Evolutionary conservation across 164 flowering plant genomes (phyloP), one percentile per base, ranked within the genome.

Genomic region (Chloranthus sessilifolius): DNA sequence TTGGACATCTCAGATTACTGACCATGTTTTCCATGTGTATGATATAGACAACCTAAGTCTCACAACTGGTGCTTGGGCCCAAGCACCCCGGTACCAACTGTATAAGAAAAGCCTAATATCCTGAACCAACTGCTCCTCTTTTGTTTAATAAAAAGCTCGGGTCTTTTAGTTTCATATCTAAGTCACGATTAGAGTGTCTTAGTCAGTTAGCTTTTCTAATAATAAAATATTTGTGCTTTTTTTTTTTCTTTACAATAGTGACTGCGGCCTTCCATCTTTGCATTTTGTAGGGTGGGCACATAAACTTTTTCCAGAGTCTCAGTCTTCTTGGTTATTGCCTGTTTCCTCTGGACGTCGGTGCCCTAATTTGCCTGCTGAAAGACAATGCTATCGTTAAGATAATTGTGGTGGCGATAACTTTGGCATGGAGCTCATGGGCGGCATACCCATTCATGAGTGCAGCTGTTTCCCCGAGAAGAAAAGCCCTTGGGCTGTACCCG

Each of bases 381-480:
- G 90, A 80, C 75, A 85, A 79, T 52, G 86, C 83, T 42, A 64
- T 88, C 16, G 1, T 91, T 35, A 91, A 88, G 70, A 41, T 85
- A 43, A 43, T 85, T 12, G 88, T 88, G 50, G 95, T 88, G 38
- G 63, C 74, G 27, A 75, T 91, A 42, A 80, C 98, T n/a, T 55
- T 91, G 71, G 95, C 89, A 6, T 91, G 98, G 98, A 91, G 98
- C 68, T 87, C 88, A 1, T 91, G 98, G 98, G 91, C 98, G 34
- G 98, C 98, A 19, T 91, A 91, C 60, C 98, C 98, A 6, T 91
- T 91, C 78, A 88, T 91, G 96, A 91, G 98, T 62, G 75, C 88
- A 17, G 98, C 98, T n/a, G 98, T 91, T 39, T 76, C 74, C 56
- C 98, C 98, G 6, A 72, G 92, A 50, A 79, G 98, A 70, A 91